phyloP scores from a whole-genome alignment of 306 rosid genomes.

The Chamaecrista fasciculata region DNA sequence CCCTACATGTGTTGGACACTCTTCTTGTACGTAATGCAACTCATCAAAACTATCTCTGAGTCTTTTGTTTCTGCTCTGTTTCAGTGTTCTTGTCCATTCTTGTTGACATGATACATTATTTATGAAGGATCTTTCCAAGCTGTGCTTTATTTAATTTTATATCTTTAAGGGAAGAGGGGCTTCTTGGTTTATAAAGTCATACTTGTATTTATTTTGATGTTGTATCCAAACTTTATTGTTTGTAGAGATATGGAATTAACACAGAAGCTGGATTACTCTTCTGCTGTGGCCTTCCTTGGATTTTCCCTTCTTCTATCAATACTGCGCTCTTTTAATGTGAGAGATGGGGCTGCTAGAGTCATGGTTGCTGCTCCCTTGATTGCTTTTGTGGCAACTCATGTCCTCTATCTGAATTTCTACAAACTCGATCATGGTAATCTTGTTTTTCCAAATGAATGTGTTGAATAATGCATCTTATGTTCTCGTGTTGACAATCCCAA shows the following conservation, averaged over 20 bases:
- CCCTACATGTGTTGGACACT: neutral
- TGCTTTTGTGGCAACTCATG: slow-evolving; percentile 83
- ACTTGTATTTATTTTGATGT: neutral
- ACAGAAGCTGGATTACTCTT: slow-evolving; percentile 62
- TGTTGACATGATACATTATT: neutral
- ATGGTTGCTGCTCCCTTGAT: slow-evolving; percentile 88
- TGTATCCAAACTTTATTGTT: neutral
- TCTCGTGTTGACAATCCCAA: slow-evolving; percentile 4
- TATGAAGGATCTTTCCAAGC: neutral
- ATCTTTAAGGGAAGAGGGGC: neutral
- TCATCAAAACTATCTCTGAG: neutral
- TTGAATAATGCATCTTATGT: slow-evolving; percentile 11
- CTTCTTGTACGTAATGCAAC: neutral
- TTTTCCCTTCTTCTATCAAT: slow-evolving; percentile 51
- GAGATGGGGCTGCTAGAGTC: slow-evolving; percentile 86
- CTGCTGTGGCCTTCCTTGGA: slow-evolving; percentile 69
- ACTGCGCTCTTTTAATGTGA: slow-evolving; percentile 53
- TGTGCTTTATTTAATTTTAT: neutral
- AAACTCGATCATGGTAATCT: slow-evolving; percentile 69
- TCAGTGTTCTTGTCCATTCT: neutral
- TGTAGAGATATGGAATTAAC: slow-evolving; percentile 65
- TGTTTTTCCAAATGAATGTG: slow-evolving; percentile 23
- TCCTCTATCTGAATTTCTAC: slow-evolving; percentile 84
- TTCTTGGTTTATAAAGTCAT: neutral
- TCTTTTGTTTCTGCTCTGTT: neutral